Conservation (phyloP, 176 grass and related monocot species). For the Musa itinerans region DNA sequence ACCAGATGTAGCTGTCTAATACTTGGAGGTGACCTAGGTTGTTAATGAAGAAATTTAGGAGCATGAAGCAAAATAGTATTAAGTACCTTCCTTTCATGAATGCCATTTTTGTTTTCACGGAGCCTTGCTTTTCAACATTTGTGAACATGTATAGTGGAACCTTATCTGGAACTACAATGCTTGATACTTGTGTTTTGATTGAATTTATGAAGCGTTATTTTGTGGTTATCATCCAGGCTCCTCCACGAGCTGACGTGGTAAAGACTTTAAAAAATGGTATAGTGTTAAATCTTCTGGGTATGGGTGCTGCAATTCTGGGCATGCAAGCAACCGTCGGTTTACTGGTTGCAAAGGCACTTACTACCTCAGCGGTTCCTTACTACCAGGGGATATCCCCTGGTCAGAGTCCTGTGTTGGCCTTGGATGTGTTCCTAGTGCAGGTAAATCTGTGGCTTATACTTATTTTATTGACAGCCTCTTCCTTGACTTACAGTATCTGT, state of each 20-base stretch:
- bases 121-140: neutral
- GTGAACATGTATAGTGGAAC: neutral
- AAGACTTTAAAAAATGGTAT: constrained; percentile 72
- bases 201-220: neutral
- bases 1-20: neutral
- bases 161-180: neutral
- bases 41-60: neutral
- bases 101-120: neutral
- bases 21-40: neutral
- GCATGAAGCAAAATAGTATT: neutral
- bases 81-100: neutral
- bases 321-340: constrained; percentile 79
- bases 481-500: neutral
- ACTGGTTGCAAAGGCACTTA: constrained; percentile 76
- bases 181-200: neutral
- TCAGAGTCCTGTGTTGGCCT: constrained; percentile 72
- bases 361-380: constrained; percentile 58
- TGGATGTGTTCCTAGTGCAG: constrained; percentile 89
- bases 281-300: constrained; percentile 66
- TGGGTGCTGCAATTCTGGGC: constrained; percentile 76
- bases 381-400: constrained; percentile 69
- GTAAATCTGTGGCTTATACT: constrained; percentile 23
- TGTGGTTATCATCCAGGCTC: constrained; percentile 48
- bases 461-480: neutral
- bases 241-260: constrained; percentile 61